These are phyloP conservation scores for Lecanosticta acicola DNA, from an alignment of 2,329 filamentous ascomycete species.

Conservation along the genomic window DNA sequence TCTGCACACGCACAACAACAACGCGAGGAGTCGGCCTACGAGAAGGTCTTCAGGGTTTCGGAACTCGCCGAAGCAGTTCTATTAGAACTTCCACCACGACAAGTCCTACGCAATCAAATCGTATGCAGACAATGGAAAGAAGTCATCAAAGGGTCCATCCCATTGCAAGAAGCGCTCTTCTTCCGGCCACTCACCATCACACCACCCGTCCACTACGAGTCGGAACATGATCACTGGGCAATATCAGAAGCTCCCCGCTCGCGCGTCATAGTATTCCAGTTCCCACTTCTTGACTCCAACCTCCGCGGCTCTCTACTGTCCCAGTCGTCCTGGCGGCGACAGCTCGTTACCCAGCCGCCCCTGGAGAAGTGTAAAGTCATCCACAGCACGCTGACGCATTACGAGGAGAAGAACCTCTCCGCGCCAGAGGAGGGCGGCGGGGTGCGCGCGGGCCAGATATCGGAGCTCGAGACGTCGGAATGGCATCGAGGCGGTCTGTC, in stretches of 20 bases:
- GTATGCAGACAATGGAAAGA: neutral
- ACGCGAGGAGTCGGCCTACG: too few relatives aligned
- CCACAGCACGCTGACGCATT: neutral
- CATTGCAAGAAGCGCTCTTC: neutral
- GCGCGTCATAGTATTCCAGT: neutral
- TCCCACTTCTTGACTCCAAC: neutral
- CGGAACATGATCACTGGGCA: neutral
- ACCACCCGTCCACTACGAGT: neutral
- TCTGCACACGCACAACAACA: too few relatives aligned
- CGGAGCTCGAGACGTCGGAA: neutral
- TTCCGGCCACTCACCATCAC: conserved; percentile 6
- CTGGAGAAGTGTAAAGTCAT: neutral
- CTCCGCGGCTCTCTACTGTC: neutral
- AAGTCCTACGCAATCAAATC: conserved; percentile 1
- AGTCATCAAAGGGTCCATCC: neutral
- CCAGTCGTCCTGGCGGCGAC: neutral
- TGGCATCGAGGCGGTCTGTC: neutral
- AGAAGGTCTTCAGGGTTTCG: neutral
- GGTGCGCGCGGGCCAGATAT: neutral
- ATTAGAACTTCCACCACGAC: neutral
- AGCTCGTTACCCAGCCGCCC: neutral
- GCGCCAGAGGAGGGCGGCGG: neutral
- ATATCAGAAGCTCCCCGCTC: neutral
- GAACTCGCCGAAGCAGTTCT: conserved; percentile 1
- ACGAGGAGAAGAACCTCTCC: neutral